These are phyloP conservation scores for Funneliformis mosseae DNA, from an alignment of 192 early-diverging fungal species.

Conservation along the genomic window DNA sequence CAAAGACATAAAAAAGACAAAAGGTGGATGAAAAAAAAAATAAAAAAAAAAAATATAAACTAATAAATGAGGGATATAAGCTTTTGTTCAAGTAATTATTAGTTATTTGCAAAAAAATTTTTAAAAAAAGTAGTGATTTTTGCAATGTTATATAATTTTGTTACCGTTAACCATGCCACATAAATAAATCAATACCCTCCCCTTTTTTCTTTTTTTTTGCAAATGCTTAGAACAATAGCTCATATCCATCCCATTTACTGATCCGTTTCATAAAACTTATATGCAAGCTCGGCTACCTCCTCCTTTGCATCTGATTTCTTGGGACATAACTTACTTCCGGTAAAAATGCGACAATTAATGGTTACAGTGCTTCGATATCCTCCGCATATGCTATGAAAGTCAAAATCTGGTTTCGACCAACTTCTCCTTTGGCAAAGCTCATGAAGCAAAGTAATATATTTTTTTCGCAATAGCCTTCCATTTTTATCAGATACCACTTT, in stretches of 20 bases:
- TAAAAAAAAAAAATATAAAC: too few species aligned
- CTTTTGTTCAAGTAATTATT: not conserved
- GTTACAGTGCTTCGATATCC: slow-evolving; percentile 7
- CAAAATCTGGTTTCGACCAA: slow-evolving; percentile 4
- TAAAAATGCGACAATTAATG: not conserved
- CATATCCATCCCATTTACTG: slow-evolving; percentile 26
- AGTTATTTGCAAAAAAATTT: not conserved
- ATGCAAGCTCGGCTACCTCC: slow-evolving; percentile 23
- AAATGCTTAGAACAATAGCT: slow-evolving; percentile 16
- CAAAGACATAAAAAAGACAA: not conserved
- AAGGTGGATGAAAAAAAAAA: not conserved
- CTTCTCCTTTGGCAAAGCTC: slow-evolving; percentile 8
- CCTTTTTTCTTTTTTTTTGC: too few species aligned
- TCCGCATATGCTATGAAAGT: not conserved
- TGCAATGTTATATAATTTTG: not conserved
- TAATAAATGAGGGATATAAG: not conserved
- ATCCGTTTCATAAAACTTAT: slow-evolving; percentile 12
- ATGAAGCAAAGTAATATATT: slow-evolving; percentile 17
- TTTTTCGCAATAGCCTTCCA: not conserved
- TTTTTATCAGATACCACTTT: not conserved
- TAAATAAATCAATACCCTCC: not conserved
- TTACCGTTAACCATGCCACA: not conserved
- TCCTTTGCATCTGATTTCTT: slow-evolving; percentile 29
- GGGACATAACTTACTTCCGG: not conserved
- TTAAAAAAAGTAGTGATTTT: too few species aligned